Evolutionary conservation across 108 stramenopile genomes (phyloP), one percentile per base, ranked within the genome.

Genomic region (Cyclotella cryptica): DNA sequence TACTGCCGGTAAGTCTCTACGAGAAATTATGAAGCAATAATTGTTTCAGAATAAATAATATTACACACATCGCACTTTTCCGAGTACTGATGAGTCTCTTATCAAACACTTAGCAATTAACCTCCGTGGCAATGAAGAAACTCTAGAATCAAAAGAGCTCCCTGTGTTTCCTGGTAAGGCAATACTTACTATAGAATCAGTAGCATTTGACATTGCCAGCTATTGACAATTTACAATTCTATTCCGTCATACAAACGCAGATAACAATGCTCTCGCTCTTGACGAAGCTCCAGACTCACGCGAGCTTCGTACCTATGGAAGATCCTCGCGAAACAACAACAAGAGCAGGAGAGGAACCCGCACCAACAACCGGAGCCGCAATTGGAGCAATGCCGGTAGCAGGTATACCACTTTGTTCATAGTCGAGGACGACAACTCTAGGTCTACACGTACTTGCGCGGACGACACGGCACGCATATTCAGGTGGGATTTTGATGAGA

Each of bases 401-500:
- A 18, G n/a, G 6, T 53, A 19, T n/a, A 53, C 15, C 18, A 53
- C 52, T 19, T 53, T 53, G 18, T 53, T 53, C n/a, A 53, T 53
- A 19, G 52, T 53, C 52, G 19, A 53, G 52, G n/a, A 19, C n/a
- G 52, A 53, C 19, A 53, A 19, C 7, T n/a, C 18, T 19, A 53
- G 52, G 19, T 18, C 52, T n/a, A 53, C 52, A n/a, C 15, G 11
- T 12, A n/a, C 10, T n/a, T 53, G 52, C n/a, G 52, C 52, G 6
- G 52, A 53, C 15, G 52, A 53, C 52, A 53, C 52, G 11, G 52
- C 52, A 7, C 19, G 19, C 19, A 19, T 19, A n/a, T 53, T 53
- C 52, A 53, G 52, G 52, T 19, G n/a, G 7, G 52, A 53, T 19
- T 53, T 53, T 53, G 52, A 53, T n/a, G 18, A 53, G 18, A n/a